Conservation (phyloP, 331 rosid species). For the Stylosanthes scabra region DNA sequence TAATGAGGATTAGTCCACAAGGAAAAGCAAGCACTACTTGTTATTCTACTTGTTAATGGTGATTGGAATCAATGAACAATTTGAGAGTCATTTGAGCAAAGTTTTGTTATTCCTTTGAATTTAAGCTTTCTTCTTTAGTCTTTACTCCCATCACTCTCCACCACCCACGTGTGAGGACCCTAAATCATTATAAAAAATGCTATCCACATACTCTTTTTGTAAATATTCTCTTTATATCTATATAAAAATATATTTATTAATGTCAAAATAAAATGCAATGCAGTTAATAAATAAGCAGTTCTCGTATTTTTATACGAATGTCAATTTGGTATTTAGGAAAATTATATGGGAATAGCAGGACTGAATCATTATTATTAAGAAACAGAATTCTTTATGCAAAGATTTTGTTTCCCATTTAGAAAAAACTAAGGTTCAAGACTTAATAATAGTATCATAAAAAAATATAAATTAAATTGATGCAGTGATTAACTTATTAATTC, state of each 20-base stretch:
- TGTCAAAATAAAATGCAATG: no score
- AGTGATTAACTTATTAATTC: no score
- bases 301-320: no score
- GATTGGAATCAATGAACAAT: constrained; percentile 41
- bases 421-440: not conserved
- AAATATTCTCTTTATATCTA: no score
- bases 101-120: constrained; percentile 35
- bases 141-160: not conserved
- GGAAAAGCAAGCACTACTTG: constrained; percentile 54
- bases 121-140: constrained; percentile 26
- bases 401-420: not conserved
- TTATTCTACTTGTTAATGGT: constrained; percentile 43
- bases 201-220: no score
- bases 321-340: no score
- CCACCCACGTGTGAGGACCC: not conserved
- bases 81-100: constrained; percentile 23
- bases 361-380: constrained; percentile 19
- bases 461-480: no score
- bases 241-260: no score
- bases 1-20: constrained; percentile 45
- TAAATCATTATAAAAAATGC: constrained; percentile 29
- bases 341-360: no score
- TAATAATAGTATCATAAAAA: no score
- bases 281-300: no score
- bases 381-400: not conserved